Conservation (phyloP, 495 filamentous ascomycete genomes). For the Aeminium ludgeri region DNA sequence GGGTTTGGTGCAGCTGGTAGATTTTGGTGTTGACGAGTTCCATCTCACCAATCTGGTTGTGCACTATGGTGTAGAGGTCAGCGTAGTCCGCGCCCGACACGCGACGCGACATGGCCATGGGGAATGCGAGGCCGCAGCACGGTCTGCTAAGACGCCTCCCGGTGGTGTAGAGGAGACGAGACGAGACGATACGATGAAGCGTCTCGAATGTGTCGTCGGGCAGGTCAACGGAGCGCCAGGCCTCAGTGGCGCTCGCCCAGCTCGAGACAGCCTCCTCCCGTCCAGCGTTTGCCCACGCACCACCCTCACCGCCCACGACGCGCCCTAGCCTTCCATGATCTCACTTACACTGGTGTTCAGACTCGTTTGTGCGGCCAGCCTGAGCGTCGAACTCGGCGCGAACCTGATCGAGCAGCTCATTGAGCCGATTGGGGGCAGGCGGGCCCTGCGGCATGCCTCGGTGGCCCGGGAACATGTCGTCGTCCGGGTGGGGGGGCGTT, state of each 20-base stretch:
- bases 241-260: too few species aligned
- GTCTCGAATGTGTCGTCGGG: too few species aligned
- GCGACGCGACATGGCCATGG: not conserved
- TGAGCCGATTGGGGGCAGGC: conserved; percentile 57
- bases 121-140: too few species aligned
- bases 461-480: conserved; percentile 61
- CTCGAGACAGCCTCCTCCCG: too few species aligned
- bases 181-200: too few species aligned
- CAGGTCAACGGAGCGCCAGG: too few species aligned
- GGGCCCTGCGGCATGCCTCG: conserved; percentile 39
- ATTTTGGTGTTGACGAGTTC: conserved; percentile 82
- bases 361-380: conserved; percentile 50
- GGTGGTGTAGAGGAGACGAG: too few species aligned
- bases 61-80: conserved; percentile 48
- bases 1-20: conserved; percentile 73
- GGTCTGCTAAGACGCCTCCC: too few species aligned
- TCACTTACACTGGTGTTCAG: conserved; percentile 76
- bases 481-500: not conserved
- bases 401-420: conserved; percentile 79
- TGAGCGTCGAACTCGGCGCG: conserved; percentile 80
- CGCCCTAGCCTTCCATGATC: not conserved
- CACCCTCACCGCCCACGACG: not conserved
- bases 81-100: too few species aligned
- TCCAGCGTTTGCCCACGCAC: not conserved
- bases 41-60: conserved; percentile 77